A percentile compares a stretch with the other conserved stretches of the same genome.
Conservation (phyloP, 495 filamentous ascomycete genomes). For the Aspergillus taichungensis region DNA sequence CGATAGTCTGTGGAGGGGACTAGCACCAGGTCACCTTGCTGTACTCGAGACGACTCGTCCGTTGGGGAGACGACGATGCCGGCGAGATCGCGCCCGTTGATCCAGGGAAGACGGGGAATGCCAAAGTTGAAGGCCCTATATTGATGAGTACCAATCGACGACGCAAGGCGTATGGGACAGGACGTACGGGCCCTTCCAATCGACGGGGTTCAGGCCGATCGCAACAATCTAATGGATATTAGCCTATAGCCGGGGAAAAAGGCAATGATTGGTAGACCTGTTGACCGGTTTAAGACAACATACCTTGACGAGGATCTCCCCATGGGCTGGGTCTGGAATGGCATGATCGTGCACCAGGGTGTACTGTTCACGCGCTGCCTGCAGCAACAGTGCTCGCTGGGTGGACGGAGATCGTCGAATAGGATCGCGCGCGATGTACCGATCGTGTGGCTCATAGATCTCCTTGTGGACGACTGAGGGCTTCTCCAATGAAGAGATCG, state of each 20-base stretch:
- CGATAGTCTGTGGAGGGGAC: conserved; percentile 64
- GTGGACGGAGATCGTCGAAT: conserved; percentile 3
- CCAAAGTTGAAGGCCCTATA: conserved; percentile 55
- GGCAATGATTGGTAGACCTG: background rate
- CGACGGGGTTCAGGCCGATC: conserved; percentile 62
- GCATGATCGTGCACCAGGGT: conserved; percentile 37
- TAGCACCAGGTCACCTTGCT: conserved; percentile 48
- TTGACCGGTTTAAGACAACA: background rate
- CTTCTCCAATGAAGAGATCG: too few species aligned
- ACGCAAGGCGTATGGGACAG: background rate
- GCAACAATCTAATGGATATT: conserved; percentile 30
- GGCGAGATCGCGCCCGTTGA: conserved; percentile 56
- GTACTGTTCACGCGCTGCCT: conserved; percentile 30
- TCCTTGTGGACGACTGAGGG: too few species aligned
- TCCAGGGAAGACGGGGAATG: conserved; percentile 54
- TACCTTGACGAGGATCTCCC: conserved; percentile 49
- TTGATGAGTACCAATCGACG: background rate
- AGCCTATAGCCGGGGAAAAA: background rate
- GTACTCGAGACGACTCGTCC: conserved; percentile 35
- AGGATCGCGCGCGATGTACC: background rate
- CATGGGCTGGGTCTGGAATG: conserved; percentile 37
- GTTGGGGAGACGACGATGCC: conserved; percentile 45
- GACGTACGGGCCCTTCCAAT: conserved; percentile 64
- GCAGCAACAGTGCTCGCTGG: conserved; percentile 28
- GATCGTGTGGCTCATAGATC: too few species aligned